A percentile compares a stretch with the other conserved stretches of the same genome.
Conservation (phyloP, 257 asterid species). For the Ocimum tenuiflorum region DNA sequence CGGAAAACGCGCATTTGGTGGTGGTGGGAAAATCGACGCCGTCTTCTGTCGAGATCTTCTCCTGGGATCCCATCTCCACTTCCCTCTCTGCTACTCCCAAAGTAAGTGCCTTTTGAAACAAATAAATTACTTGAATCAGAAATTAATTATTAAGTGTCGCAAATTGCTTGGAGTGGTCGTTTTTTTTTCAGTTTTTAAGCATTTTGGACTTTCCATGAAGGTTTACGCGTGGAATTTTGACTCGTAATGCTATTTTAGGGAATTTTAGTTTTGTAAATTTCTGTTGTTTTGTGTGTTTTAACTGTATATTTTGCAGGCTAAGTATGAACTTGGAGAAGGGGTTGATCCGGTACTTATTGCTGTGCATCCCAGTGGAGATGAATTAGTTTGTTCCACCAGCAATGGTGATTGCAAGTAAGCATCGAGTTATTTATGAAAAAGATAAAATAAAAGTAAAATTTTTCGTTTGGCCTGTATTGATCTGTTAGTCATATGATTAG, state of each 20-base stretch:
- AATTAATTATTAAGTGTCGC: conserved; percentile 2
- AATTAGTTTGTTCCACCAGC: conserved; percentile 73
- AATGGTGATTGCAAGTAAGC: conserved; percentile 92
- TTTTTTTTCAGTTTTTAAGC: not conserved
- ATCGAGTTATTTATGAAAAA: not conserved
- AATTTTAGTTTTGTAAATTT: not conserved
- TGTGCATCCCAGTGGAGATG: conserved; percentile 81
- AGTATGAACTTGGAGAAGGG: conserved; percentile 60
- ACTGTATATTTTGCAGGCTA: conserved; percentile 37
- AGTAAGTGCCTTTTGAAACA: conserved; percentile 32
- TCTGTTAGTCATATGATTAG: not conserved
- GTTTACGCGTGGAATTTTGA: not conserved
- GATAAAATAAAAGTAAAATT: not conserved
- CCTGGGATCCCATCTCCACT: conserved; percentile 49
- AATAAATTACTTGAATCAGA: not conserved
- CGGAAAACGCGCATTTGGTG: conserved; percentile 79
- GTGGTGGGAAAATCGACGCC: conserved; percentile 65
- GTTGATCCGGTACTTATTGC: conserved; percentile 58
- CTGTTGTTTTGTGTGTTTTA: not conserved
- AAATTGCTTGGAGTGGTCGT: not conserved
- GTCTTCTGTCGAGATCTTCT: conserved; percentile 69
- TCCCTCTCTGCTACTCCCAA: conserved; percentile 69
- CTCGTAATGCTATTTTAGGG: not conserved
- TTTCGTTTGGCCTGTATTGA: not conserved
- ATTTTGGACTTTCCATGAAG: not conserved